These are phyloP conservation scores for Hypoxylon rubiginosum DNA, from an alignment of 2,329 filamentous ascomycete genomes.

Conservation along the genomic window DNA sequence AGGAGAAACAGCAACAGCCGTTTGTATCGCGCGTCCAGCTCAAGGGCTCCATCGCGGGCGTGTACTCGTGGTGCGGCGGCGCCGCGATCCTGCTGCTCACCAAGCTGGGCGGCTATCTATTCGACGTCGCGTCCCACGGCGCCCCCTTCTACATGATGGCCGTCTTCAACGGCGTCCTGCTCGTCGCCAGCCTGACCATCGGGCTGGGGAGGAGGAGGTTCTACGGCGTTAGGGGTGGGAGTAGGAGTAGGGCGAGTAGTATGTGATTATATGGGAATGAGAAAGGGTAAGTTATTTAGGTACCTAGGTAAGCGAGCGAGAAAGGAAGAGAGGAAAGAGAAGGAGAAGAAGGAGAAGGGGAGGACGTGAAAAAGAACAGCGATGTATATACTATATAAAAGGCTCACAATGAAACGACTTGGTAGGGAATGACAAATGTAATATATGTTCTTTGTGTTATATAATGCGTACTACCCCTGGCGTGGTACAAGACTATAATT, in stretches of 20 bases:
- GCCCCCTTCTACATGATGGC: slow-evolving; percentile 97
- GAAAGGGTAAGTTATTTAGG: too few species aligned
- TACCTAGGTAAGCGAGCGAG: too few species aligned
- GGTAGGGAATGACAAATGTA: too few species aligned
- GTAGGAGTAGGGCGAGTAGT: slow-evolving; percentile 1
- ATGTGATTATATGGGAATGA: neutral
- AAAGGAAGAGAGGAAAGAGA: neutral
- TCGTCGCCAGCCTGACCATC: slow-evolving; percentile 68
- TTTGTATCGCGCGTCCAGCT: slow-evolving; percentile 68
- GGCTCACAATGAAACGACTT: too few species aligned
- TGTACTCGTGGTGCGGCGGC: slow-evolving; percentile 92
- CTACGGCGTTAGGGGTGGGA: slow-evolving; percentile 7
- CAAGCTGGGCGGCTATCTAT: slow-evolving; percentile 88
- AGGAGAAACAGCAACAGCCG: too few species aligned
- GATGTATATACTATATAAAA: too few species aligned
- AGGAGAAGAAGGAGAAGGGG: neutral
- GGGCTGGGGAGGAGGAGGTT: slow-evolving; percentile 55
- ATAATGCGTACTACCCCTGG: too few species aligned
- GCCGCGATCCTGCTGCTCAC: slow-evolving; percentile 91
- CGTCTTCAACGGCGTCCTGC: slow-evolving; percentile 81
- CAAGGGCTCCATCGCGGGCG: slow-evolving; percentile 94
- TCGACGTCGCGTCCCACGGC: slow-evolving; percentile 79
- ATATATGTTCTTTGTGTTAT: too few species aligned
- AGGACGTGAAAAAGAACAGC: neutral
- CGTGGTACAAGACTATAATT: too few species aligned